These are phyloP conservation scores for Fusarium sp. DNA, from an alignment of 2,329 filamentous ascomycete genomes.

Conservation along the genomic window DNA sequence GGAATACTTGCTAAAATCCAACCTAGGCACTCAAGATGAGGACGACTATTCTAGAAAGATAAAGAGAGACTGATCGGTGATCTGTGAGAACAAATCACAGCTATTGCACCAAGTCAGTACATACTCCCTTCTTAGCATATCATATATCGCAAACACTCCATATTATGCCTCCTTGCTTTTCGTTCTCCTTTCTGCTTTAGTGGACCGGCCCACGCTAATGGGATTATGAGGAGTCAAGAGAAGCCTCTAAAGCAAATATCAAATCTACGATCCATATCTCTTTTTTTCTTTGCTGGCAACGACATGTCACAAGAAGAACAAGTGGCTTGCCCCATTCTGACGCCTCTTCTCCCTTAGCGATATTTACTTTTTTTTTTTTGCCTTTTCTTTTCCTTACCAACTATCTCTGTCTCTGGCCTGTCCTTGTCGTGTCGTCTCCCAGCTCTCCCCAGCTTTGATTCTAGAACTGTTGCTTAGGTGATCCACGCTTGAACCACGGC, in stretches of 20 bases:
- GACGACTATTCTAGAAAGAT: background rate
- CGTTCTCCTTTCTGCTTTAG: conserved; percentile 14
- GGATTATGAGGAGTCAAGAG: conserved; percentile 10
- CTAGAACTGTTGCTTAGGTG: conserved; percentile 37
- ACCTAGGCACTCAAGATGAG: background rate
- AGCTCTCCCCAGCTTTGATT: conserved; percentile 31
- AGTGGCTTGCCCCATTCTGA: conserved; percentile 23
- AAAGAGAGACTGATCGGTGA: background rate
- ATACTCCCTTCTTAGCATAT: background rate
- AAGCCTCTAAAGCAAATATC: conserved; percentile 24
- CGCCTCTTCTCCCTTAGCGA: conserved; percentile 31
- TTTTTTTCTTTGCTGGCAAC: conserved; percentile 34
- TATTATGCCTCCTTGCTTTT: conserved; percentile 1
- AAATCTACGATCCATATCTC: conserved; percentile 37
- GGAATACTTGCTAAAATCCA: background rate
- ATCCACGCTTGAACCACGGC: conserved; percentile 38
- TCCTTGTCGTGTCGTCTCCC: conserved; percentile 25
- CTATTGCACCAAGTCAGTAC: background rate
- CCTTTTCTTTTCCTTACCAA: conserved; percentile 18
- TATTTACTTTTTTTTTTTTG: conserved; percentile 17
- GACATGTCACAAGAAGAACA: conserved; percentile 28
- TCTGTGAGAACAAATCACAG: background rate
- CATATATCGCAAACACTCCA: background rate
- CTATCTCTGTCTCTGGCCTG: conserved; percentile 23
- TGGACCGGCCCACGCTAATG: conserved; percentile 28